Conservation (phyloP, 2,329 filamentous ascomycete species). For the Ophiostoma sp. region DNA sequence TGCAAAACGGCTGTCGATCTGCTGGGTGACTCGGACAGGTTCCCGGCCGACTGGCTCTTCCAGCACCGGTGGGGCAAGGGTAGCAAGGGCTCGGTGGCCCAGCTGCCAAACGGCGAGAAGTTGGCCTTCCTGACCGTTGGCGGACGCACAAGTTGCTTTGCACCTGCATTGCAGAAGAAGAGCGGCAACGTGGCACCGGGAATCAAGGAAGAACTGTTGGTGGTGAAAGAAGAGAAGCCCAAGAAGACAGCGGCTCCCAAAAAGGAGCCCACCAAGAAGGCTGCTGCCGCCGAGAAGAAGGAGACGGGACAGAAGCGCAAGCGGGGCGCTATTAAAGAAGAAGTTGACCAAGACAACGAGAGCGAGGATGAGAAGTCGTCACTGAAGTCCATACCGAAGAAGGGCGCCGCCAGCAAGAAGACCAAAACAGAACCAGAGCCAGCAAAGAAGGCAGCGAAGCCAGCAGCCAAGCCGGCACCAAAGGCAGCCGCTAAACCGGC, state of each 20-base stretch:
- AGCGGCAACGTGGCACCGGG: slow-evolving; percentile 46
- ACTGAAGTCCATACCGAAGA: neutral
- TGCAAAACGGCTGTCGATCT: slow-evolving; percentile 76
- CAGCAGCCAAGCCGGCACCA: neutral
- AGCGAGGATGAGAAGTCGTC: neutral
- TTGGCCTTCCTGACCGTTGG: slow-evolving; percentile 87
- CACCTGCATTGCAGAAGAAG: slow-evolving; percentile 85
- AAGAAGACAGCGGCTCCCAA: slow-evolving; percentile 29
- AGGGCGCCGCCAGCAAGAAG: slow-evolving; percentile 21
- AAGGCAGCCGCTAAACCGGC: neutral
- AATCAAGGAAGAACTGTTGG: slow-evolving; percentile 46
- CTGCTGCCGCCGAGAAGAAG: slow-evolving; percentile 28
- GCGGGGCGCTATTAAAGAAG: slow-evolving; percentile 10
- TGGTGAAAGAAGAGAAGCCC: slow-evolving; percentile 34
- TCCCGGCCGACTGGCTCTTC: slow-evolving; percentile 87
- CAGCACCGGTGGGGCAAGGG: slow-evolving; percentile 87
- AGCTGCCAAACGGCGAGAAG: slow-evolving; percentile 79
- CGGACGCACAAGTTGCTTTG: slow-evolving; percentile 85
- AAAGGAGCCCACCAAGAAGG: slow-evolving; percentile 33
- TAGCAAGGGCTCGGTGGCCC: slow-evolving; percentile 66
- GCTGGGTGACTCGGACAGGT: slow-evolving; percentile 78
- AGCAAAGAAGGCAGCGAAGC: neutral
- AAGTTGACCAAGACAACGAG: neutral
- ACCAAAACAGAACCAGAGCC: slow-evolving; percentile 22
- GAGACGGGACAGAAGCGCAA: slow-evolving; percentile 28